Evolutionary conservation across 768 basidiomycete genomes (phyloP).

Genomic region (Serendipita vermifera): DNA sequence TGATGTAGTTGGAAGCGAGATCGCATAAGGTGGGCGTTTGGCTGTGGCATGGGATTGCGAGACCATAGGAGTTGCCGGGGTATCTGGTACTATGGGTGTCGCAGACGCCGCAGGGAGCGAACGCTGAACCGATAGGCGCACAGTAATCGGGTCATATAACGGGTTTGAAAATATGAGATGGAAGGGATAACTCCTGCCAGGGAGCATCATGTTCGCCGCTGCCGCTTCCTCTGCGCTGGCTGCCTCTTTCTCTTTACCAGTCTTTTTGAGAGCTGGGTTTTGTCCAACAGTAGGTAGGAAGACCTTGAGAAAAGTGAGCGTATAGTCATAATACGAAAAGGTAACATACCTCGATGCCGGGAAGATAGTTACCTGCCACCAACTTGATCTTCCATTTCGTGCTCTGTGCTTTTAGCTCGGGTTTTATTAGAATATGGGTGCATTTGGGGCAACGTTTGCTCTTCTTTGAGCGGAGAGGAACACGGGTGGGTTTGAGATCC

Average conservation of each 20-base stretch:
- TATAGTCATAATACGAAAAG: slow-evolving; percentile 21
- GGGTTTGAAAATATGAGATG: slow-evolving; percentile 90
- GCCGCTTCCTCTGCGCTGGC: slow-evolving; percentile 29
- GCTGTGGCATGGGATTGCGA: slow-evolving; percentile 36
- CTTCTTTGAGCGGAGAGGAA: slow-evolving; percentile 84
- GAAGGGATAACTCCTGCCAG: slow-evolving; percentile 75
- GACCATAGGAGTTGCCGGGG: slow-evolving; percentile 27
- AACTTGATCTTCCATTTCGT: slow-evolving; percentile 96
- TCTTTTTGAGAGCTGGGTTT: slow-evolving; percentile 28
- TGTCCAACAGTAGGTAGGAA: not conserved
- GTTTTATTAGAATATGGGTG: slow-evolving; percentile 94
- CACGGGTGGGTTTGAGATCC: slow-evolving; percentile 70
- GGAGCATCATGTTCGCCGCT: slow-evolving; percentile 36
- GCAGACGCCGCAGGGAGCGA: slow-evolving; percentile 38
- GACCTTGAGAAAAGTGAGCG: not conserved
- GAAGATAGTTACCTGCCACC: slow-evolving; percentile 88
- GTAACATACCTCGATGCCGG: slow-evolving; percentile 57
- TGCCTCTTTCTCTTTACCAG: slow-evolving; percentile 22
- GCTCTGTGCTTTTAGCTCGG: slow-evolving; percentile 92
- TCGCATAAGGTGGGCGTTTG: slow-evolving; percentile 59
- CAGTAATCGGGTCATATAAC: slow-evolving; percentile 87
- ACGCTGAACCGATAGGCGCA: slow-evolving; percentile 70
- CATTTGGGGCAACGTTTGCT: slow-evolving; percentile 93
- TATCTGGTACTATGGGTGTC: slow-evolving; percentile 21
- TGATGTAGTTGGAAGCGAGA: slow-evolving; percentile 61